Percentiles rank a stretch among this genome's conserved stretches.
phyloP scores from a whole-genome alignment of 179 eudicot species.

The Spergularia azorica region DNA sequence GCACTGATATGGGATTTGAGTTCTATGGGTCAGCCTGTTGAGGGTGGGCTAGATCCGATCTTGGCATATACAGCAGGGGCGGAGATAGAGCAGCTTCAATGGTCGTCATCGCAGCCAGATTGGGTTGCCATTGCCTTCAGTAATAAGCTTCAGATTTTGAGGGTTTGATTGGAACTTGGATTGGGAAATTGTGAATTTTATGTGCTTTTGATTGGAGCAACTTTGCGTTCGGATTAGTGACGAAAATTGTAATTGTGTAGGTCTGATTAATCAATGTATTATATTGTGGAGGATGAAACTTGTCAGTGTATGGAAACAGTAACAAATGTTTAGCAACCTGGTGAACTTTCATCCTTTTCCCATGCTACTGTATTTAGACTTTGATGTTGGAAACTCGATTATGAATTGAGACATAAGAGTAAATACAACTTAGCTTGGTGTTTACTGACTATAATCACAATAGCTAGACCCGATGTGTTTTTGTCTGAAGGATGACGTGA shows the following conservation, averaged over 20 bases:
- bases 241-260: conserved; percentile 1
- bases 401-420: too few relatives aligned
- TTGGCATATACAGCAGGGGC: conserved; percentile 61
- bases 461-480: too few relatives aligned
- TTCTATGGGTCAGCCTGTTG: conserved; percentile 43
- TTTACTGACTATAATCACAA: too few relatives aligned
- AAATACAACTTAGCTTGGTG: too few relatives aligned
- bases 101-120: conserved; percentile 82
- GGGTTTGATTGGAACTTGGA: conserved; percentile 48
- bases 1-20: conserved; percentile 93
- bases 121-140: conserved; percentile 83
- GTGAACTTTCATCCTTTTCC: too few relatives aligned
- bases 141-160: conserved; percentile 77
- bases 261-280: neutral
- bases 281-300: neutral
- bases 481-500: too few relatives aligned
- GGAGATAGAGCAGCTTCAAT: conserved; percentile 90
- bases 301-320: too few relatives aligned
- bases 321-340: too few relatives aligned
- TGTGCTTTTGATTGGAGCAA: neutral
- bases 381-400: too few relatives aligned
- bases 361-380: too few relatives aligned
- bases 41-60: conserved; percentile 75
- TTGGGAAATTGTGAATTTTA: neutral
- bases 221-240: neutral